phyloP scores from a whole-genome alignment of 345 rosid species.

The Camelina sativa region DNA sequence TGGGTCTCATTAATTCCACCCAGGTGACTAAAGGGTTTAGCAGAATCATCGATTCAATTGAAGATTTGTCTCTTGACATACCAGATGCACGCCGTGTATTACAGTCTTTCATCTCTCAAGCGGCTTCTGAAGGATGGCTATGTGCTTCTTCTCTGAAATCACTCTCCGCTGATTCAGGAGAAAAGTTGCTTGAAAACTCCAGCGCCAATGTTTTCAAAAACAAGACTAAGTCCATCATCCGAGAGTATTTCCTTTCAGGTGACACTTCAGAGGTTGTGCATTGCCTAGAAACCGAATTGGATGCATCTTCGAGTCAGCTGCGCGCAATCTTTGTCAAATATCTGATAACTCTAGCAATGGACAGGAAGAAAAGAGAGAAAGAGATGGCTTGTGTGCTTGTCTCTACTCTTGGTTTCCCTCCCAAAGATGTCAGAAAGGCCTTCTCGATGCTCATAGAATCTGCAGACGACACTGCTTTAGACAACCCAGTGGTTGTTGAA shows the following conservation, averaged over 20 bases:
- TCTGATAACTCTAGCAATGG: conserved; percentile 82
- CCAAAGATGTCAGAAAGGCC: conserved; percentile 69
- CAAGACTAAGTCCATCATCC: conserved; percentile 70
- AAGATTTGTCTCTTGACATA: conserved; percentile 82
- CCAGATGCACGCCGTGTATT: conserved; percentile 63
- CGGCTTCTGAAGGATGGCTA: conserved; percentile 88
- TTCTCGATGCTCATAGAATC: conserved; percentile 73
- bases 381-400: conserved; percentile 88
- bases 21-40: conserved; percentile 78
- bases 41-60: conserved; percentile 70
- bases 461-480: conserved; percentile 84
- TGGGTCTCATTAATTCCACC: conserved; percentile 76
- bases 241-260: conserved; percentile 74
- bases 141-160: conserved; percentile 77
- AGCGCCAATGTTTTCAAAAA: conserved; percentile 54
- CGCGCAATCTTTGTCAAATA: conserved; percentile 75
- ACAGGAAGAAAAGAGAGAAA: conserved; percentile 82
- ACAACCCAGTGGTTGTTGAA: conserved; percentile 78
- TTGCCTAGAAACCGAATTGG: conserved; percentile 65
- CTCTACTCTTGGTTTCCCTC: conserved; percentile 70
- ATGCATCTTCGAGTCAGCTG: conserved; percentile 51
- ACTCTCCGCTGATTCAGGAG: conserved; percentile 48
- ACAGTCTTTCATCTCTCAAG: conserved; percentile 73
- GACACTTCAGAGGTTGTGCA: conserved; percentile 66
- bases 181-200: conserved; percentile 48